Conservation (phyloP, 495 filamentous ascomycete genomes). For the Neurospora tetraspora region DNA sequence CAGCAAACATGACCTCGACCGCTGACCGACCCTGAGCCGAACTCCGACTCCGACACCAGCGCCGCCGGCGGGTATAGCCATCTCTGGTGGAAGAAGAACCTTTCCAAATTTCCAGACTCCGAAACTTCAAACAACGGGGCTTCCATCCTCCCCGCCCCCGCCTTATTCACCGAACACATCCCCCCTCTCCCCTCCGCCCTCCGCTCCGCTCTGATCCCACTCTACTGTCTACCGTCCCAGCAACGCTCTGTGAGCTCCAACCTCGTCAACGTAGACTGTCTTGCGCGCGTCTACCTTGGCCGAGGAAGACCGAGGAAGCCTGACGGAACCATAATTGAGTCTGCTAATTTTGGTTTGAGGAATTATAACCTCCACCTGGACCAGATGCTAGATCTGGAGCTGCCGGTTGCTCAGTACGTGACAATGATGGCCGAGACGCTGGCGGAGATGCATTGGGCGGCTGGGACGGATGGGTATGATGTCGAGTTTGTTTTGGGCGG, state of each 20-base stretch:
- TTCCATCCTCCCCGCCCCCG: conserved; percentile 3
- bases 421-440: conserved; percentile 1
- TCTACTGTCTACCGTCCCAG: background rate
- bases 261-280: conserved; percentile 2
- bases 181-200: conserved; percentile 1
- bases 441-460: conserved; percentile 11
- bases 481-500: no score
- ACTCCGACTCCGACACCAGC: no score
- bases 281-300: conserved; percentile 5
- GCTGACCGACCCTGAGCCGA: background rate
- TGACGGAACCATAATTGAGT: no score
- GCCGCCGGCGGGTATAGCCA: no score
- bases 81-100: no score
- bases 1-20: background rate
- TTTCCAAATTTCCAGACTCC: no score
- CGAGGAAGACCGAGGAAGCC: background rate
- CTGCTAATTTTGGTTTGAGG: conserved; percentile 7
- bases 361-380: conserved; percentile 12
- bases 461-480: conserved; percentile 7
- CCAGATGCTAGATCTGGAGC: conserved; percentile 7
- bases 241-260: background rate
- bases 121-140: no score
- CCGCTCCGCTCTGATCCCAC: background rate
- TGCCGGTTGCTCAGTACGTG: background rate
- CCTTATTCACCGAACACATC: conserved; percentile 6